Conservation (phyloP, 495 filamentous ascomycete species). For the Hypoxylon rickii region DNA sequence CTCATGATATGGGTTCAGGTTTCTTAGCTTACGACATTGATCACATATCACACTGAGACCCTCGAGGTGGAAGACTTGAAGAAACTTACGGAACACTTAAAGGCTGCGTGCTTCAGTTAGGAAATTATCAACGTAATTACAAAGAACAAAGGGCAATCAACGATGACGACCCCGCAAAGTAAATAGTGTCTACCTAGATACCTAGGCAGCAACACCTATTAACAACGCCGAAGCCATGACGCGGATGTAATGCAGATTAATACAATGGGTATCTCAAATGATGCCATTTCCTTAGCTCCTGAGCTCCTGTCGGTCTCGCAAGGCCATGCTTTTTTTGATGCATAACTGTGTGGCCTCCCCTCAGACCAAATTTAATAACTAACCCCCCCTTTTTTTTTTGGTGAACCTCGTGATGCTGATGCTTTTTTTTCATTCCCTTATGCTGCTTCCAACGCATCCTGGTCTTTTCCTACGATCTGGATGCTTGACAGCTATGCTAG, state of each 20-base stretch:
- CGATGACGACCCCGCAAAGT: too few species aligned
- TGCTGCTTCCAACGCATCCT: too few species aligned
- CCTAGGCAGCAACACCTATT: background rate
- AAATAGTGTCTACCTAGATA: background rate
- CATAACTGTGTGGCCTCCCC: background rate
- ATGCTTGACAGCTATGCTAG: too few species aligned
- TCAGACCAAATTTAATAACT: too few species aligned
- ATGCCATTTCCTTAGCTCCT: background rate
- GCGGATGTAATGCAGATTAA: background rate
- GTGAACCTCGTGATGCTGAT: too few species aligned
- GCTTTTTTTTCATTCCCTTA: too few species aligned
- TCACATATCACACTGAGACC: conserved; percentile 4
- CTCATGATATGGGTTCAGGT: background rate
- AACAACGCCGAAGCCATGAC: background rate
- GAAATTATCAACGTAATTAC: too few species aligned
- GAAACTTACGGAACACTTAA: background rate
- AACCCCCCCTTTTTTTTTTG: too few species aligned
- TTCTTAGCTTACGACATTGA: background rate
- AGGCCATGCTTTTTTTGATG: conserved; percentile 4
- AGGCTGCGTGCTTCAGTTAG: too few species aligned
- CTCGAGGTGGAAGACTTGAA: background rate
- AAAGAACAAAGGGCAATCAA: too few species aligned
- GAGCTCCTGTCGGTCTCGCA: background rate
- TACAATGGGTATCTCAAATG: conserved; percentile 30
- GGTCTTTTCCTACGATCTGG: too few species aligned